A percentile compares a stretch with the other conserved stretches of the same genome.
phyloP scores from a whole-genome alignment of 2,329 filamentous ascomycete genomes.

The Calonectria crousiana region DNA sequence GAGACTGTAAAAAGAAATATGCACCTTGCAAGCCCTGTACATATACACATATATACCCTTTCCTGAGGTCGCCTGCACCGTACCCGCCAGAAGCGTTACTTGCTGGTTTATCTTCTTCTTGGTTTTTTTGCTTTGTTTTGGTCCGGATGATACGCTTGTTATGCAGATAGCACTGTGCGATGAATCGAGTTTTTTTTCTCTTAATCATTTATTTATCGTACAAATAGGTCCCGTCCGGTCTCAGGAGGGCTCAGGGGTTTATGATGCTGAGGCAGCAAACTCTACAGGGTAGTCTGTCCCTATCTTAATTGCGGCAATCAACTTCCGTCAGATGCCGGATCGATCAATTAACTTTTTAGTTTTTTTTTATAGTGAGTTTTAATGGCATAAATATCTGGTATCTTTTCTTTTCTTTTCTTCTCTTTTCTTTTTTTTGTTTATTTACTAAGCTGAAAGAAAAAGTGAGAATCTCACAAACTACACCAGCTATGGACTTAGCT shows the following conservation, averaged over 20 bases:
- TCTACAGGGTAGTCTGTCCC: background rate
- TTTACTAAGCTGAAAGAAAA: too few species aligned
- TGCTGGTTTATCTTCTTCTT: background rate
- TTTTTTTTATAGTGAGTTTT: background rate
- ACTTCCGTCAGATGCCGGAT: background rate
- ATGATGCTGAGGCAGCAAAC: background rate
- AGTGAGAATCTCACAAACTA: too few species aligned
- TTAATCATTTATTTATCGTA: background rate
- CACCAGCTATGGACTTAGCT: too few species aligned
- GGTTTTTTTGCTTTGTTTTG: background rate
- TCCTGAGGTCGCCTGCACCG: background rate
- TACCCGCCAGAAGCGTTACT: background rate
- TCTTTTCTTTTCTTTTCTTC: too few species aligned
- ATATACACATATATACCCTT: conserved; percentile 1
- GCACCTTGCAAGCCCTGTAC: background rate
- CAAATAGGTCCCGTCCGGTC: background rate
- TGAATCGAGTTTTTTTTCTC: background rate
- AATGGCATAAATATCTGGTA: background rate
- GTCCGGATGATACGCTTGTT: background rate
- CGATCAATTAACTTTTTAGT: background rate
- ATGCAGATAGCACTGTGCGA: background rate
- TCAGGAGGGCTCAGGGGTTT: background rate
- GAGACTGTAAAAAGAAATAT: background rate
- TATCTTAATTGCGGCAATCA: background rate
- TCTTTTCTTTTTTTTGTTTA: too few species aligned